A percentile compares a stretch with the other conserved stretches of the same genome.
Conservation (phyloP, 1,284 basidiomycete species). For the Sanghuangporus sanghuang region DNA sequence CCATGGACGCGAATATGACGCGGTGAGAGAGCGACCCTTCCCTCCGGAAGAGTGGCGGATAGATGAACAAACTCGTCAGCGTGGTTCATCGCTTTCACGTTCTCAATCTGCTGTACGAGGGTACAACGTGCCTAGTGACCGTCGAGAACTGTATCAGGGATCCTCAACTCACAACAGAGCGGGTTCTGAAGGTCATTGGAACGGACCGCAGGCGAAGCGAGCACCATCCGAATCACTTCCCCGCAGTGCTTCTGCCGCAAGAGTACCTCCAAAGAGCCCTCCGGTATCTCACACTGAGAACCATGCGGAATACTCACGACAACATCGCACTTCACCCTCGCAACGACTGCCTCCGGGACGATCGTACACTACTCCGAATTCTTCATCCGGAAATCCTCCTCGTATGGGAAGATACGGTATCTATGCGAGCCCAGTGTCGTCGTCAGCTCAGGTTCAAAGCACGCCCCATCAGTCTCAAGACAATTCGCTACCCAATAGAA, state of each 20-base stretch:
- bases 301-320: background rate
- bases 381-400: background rate
- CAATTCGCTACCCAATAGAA: background rate
- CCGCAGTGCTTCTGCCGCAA: background rate
- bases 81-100: constrained; percentile 2
- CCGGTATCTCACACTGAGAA: background rate
- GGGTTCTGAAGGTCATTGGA: background rate
- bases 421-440: constrained; percentile 22
- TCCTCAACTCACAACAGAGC: background rate
- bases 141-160: background rate
- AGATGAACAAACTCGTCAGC: constrained; percentile 9
- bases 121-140: background rate
- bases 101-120: background rate
- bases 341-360: background rate
- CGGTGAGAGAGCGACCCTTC: constrained; percentile 17
- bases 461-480: background rate
- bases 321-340: background rate
- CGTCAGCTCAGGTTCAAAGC: background rate
- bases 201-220: background rate
- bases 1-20: background rate
- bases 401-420: constrained; percentile 11
- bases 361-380: background rate
- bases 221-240: background rate
- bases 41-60: constrained; percentile 24
- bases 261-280: background rate